Base-by-base conservation (phyloP, 2,329 filamentous ascomycete species). In the Biscogniauxia sp. region DNA sequence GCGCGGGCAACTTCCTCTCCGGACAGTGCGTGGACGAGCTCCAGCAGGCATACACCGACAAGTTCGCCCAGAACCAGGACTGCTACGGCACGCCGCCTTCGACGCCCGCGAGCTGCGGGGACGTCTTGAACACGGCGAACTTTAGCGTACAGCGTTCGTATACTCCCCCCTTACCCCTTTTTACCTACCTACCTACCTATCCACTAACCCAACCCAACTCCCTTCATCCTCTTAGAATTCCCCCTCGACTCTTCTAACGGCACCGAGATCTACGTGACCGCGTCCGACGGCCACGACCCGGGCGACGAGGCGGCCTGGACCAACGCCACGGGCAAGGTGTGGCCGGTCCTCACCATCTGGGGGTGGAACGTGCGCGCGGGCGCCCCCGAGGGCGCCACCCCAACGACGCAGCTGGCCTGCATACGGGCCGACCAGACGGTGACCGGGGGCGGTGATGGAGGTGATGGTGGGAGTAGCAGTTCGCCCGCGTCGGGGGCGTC, bases 321-420 rank as follows among this genome's bases (percentile, higher is more conserved):
- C 37, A 61, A 62, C 3, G 68, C 69, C 0, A 55, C 54, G 9
- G 49, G 23, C 51, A 63, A 65, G 49, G 59, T 53, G 7, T 71
- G 68, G 68, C 69, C 70, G 17, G 62, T 70, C 20, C 49, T 72
- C 37, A 65, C 65, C 17, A 64, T 70, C 26, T 72, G 70, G 70
- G 69, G 70, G 6, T 72, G 68, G 68, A 71, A 70, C 53, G 54
- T 20, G 3, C 67, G 68, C 25, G 69, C 70, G 11, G 63, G 67
- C 9, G 66, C 64, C 4, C 59, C 66, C 9, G 56, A 60, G 1
- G 60, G 58, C 51, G 50, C 63, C 15, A 26, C 52, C 49, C 69
- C 69, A 15, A 65, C 58, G 2, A 64, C 66, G n/a, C 68, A 65
- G 45, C 59, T 70, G 6, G 65, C 68, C 19, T 71, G 69, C 26